Evolutionary conservation across 371 early-diverging fungal genomes (phyloP).

Genomic region (Mortierella sp.): DNA sequence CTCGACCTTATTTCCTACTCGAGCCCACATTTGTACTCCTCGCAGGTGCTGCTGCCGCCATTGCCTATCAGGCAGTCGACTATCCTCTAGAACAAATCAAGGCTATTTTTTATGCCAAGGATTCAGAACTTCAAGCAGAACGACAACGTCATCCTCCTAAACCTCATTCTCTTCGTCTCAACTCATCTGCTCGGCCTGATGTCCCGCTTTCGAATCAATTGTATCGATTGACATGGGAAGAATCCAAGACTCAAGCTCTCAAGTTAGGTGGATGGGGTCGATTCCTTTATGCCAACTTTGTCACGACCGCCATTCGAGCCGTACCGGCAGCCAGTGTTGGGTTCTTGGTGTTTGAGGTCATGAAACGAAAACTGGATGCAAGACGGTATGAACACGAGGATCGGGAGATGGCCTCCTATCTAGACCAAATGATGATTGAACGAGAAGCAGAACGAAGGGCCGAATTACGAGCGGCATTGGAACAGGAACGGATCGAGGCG

Average conservation of each 20-base stretch:
- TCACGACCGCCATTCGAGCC: constrained; percentile 68
- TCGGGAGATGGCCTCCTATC: constrained; percentile 36
- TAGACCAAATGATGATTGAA: constrained; percentile 43
- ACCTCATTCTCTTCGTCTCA: constrained; percentile 34
- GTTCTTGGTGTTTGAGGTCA: constrained; percentile 77
- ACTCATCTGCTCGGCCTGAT: constrained; percentile 53
- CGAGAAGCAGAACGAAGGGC: constrained; percentile 30
- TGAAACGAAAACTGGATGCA: constrained; percentile 70
- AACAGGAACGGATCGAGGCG: neutral
- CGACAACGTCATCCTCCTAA: constrained; percentile 41
- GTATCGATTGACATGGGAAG: constrained; percentile 64
- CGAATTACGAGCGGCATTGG: constrained; percentile 9
- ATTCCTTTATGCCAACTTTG: constrained; percentile 74
- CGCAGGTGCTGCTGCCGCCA: constrained; percentile 78
- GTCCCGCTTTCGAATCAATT: constrained; percentile 49
- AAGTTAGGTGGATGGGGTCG: constrained; percentile 63
- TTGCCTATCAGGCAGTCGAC: constrained; percentile 79
- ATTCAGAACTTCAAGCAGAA: constrained; percentile 67
- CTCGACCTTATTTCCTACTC: constrained; percentile 63
- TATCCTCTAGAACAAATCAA: constrained; percentile 79
- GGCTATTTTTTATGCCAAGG: constrained; percentile 74
- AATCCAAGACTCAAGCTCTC: constrained; percentile 58
- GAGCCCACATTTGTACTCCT: constrained; percentile 76
- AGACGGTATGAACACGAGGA: constrained; percentile 39
- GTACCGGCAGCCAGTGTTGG: constrained; percentile 81